A percentile compares a stretch with the other conserved stretches of the same genome.
Evolutionary conservation across 106 monocot genomes (phyloP).

Genomic region (Platanthera guangdongensis): DNA sequence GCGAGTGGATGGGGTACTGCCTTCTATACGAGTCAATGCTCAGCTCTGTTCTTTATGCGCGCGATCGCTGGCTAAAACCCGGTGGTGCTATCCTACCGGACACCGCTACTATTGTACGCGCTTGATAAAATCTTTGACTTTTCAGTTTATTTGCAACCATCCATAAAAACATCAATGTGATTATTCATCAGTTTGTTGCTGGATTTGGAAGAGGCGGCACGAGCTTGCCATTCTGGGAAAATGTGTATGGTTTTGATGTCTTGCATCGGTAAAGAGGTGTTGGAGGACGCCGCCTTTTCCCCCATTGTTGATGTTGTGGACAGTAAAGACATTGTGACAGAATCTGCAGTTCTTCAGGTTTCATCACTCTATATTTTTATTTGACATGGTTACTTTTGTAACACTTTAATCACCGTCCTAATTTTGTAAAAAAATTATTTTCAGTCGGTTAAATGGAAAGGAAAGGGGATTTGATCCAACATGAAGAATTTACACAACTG

Average conservation of each 20-base stretch:
- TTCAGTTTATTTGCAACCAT: not conserved
- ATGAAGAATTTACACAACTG: too few relatives aligned
- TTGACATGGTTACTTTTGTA: too few relatives aligned
- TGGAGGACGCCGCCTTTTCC: constrained; percentile 52
- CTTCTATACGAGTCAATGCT: constrained; percentile 91
- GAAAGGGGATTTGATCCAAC: too few relatives aligned
- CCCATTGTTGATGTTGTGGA: constrained; percentile 81
- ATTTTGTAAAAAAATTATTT: too few relatives aligned
- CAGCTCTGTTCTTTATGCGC: constrained; percentile 86
- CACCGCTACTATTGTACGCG: constrained; percentile 73
- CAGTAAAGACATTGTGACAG: constrained; percentile 66
- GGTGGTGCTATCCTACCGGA: constrained; percentile 95
- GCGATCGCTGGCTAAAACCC: constrained; percentile 87
- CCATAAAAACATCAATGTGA: not conserved
- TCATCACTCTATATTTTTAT: not conserved
- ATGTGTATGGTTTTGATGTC: constrained; percentile 94
- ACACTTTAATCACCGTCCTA: too few relatives aligned
- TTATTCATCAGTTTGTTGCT: constrained; percentile 57
- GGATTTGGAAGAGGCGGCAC: constrained; percentile 92
- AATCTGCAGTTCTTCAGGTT: constrained; percentile 61
- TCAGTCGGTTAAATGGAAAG: too few relatives aligned
- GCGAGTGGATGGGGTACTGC: constrained; percentile 99
- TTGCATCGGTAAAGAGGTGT: constrained; percentile 77
- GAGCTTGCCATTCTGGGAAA: constrained; percentile 85
- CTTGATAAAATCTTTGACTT: not conserved